Evolutionary conservation across 2,329 filamentous ascomycete species (phyloP), one percentile per base, ranked within the genome.

Genomic region (Xylariaceae sp.): DNA sequence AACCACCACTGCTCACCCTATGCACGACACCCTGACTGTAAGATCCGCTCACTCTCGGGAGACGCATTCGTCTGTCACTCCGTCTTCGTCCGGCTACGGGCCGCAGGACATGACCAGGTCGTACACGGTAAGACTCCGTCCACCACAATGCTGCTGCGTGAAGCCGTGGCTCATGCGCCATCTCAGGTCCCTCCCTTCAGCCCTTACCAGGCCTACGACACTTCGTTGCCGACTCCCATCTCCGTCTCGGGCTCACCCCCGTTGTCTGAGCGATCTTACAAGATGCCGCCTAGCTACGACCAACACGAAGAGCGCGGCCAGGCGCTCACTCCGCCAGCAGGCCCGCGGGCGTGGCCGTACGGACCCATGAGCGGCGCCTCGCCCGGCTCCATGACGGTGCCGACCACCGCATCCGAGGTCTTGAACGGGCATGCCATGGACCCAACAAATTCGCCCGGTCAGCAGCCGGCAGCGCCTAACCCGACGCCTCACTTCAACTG

Each of bases 211-310:
- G 54, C 53, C 45, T 67, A 62, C 57, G 69, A 73, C 46, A 54
- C 65, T 26, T 62, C 60, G 31, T 59, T 75, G 39, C 57, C 73
- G 34, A 74, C 72, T n/a, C 72, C 73, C 17, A 66, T 67, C n/a
- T 74, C 73, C 32, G 61, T 62, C 33, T 61, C 63, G 39, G 65
- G 60, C 18, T 76, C 72, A 21, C 72, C 72, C 37, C 66, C 67
- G 34, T 50, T 72, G 30, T 61, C 65, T 37, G 67, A 72, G 39
- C 61, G 60, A 36, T 56, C 57, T 38, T 40, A 52, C 27, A 70
- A 71, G 48, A 59, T 64, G 34, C 59, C 62, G 50, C 57, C 60
- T 41, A 56, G 61, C 18, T 71, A 70, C 45, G 51, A 51, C 38
- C 50, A 64, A 51, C 53, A 57, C 12, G 61, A 63, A n/a, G 56